Percentiles rank a stretch among this genome's conserved stretches.
phyloP scores from a whole-genome alignment of 768 basidiomycete genomes.

The Hericium erinaceus region DNA sequence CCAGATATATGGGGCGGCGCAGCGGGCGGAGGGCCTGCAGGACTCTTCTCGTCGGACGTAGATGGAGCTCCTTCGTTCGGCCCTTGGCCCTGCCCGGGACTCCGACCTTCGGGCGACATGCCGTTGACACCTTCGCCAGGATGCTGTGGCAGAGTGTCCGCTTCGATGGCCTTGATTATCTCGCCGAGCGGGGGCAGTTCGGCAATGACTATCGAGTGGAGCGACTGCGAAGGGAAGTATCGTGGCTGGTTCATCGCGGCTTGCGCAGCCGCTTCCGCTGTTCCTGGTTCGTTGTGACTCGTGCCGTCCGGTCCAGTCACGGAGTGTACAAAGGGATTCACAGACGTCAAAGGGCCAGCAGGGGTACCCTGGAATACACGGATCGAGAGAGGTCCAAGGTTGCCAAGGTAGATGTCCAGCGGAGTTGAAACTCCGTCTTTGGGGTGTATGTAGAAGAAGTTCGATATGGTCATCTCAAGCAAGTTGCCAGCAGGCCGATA shows the following conservation, averaged over 20 bases:
- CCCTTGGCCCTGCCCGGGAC: slow-evolving; percentile 15
- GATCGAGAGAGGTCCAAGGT: slow-evolving; percentile 75
- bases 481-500: slow-evolving; percentile 66
- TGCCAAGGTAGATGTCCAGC: slow-evolving; percentile 83
- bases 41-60: slow-evolving; percentile 7
- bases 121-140: neutral
- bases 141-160: slow-evolving; percentile 42
- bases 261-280: slow-evolving; percentile 4
- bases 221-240: slow-evolving; percentile 40
- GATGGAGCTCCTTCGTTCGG: slow-evolving; percentile 8
- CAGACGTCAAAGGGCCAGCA: slow-evolving; percentile 56
- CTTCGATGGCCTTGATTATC: slow-evolving; percentile 70
- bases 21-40: slow-evolving; percentile 7
- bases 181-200: slow-evolving; percentile 74
- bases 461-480: slow-evolving; percentile 77
- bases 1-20: slow-evolving; percentile 47
- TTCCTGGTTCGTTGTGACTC: slow-evolving; percentile 5
- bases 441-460: slow-evolving; percentile 78
- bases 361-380: slow-evolving; percentile 68
- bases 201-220: slow-evolving; percentile 79
- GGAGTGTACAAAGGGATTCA: slow-evolving; percentile 49
- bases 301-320: slow-evolving; percentile 25
- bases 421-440: slow-evolving; percentile 56
- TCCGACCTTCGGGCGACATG: slow-evolving; percentile 8
- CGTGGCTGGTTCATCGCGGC: slow-evolving; percentile 30